A percentile compares a stretch with the other conserved stretches of the same genome.
These are phyloP conservation scores for Saccharomycopsis babjevae DNA, from an alignment of 805 yeast genomes.

Conservation along the genomic window DNA sequence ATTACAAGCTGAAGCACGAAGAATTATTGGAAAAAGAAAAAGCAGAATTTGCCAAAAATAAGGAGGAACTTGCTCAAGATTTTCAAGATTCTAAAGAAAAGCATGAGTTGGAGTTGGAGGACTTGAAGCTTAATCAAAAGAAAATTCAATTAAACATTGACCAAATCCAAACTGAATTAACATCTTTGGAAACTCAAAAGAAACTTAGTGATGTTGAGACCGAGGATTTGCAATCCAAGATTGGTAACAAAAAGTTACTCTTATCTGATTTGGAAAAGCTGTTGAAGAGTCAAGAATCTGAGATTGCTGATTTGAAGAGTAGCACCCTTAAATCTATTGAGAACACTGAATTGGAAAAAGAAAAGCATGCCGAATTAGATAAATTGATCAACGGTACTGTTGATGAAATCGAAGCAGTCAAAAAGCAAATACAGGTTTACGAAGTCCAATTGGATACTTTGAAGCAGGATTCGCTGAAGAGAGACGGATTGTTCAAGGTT, in stretches of 20 bases:
- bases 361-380: conserved; percentile 13
- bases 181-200: conserved; percentile 11
- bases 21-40: conserved; percentile 5
- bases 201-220: conserved; percentile 10
- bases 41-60: conserved; percentile 6
- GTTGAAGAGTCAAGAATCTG: background rate
- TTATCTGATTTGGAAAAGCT: background rate
- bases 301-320: conserved; percentile 1
- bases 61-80: conserved; percentile 11
- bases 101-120: conserved; percentile 12
- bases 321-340: background rate
- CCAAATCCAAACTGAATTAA: conserved; percentile 11
- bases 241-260: background rate
- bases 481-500: conserved; percentile 3
- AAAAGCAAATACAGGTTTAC: conserved; percentile 5
- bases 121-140: conserved; percentile 13
- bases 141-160: conserved; percentile 9
- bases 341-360: conserved; percentile 3
- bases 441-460: conserved; percentile 9
- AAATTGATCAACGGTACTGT: conserved; percentile 1
- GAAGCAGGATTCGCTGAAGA: conserved; percentile 7
- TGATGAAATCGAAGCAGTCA: conserved; percentile 7
- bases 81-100: conserved; percentile 6
- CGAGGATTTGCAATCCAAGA: conserved; percentile 8
- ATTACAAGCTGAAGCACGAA: conserved; percentile 9